Percentiles rank a stretch among this genome's conserved stretches.
Evolutionary conservation across 1,284 basidiomycete species (phyloP).

Genomic region (Cryptococcus depauperatus): DNA sequence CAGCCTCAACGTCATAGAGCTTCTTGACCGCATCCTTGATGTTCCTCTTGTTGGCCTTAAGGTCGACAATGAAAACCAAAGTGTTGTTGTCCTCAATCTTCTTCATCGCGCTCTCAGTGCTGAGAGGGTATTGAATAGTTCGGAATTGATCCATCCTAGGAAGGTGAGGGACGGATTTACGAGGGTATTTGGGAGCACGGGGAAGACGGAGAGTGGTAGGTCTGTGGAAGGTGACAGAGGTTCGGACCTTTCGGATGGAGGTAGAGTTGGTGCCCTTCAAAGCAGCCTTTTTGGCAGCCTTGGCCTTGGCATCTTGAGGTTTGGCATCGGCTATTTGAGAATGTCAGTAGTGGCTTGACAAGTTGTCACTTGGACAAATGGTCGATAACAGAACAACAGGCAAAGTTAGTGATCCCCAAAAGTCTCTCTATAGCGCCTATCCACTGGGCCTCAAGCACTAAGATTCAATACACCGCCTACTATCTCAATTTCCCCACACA

Average conservation of each 20-base stretch:
- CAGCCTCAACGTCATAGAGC: constrained; percentile 93
- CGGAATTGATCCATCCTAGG: constrained; percentile 96
- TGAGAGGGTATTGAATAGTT: constrained; percentile 70
- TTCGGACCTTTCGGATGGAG: constrained; percentile 73
- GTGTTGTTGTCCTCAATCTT: constrained; percentile 99
- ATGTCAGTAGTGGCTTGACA: background rate
- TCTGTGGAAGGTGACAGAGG: constrained; percentile 87
- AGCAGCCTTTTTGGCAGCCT: constrained; percentile 92
- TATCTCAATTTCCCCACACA: too few relatives aligned
- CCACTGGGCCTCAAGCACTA: too few relatives aligned
- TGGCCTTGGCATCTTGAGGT: constrained; percentile 66
- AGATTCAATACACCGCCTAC: too few relatives aligned
- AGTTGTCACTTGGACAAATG: background rate
- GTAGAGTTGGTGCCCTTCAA: constrained; percentile 77
- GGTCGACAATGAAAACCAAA: constrained; percentile 92
- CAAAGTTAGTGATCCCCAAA: too few relatives aligned
- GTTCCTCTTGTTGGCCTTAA: constrained; percentile 94
- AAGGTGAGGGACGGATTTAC: constrained; percentile 88
- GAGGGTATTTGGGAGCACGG: constrained; percentile 83
- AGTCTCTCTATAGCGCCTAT: too few relatives aligned
- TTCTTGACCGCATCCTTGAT: constrained; percentile 99
- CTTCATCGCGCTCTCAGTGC: constrained; percentile 56
- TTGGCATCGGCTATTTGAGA: constrained; percentile 33
- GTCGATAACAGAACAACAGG: too few relatives aligned
- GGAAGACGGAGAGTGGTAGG: constrained; percentile 86